Evolutionary conservation across 2,329 filamentous ascomycete genomes (phyloP), one percentile per base, ranked within the genome.

Genomic region (Incumbomyces lentus): DNA sequence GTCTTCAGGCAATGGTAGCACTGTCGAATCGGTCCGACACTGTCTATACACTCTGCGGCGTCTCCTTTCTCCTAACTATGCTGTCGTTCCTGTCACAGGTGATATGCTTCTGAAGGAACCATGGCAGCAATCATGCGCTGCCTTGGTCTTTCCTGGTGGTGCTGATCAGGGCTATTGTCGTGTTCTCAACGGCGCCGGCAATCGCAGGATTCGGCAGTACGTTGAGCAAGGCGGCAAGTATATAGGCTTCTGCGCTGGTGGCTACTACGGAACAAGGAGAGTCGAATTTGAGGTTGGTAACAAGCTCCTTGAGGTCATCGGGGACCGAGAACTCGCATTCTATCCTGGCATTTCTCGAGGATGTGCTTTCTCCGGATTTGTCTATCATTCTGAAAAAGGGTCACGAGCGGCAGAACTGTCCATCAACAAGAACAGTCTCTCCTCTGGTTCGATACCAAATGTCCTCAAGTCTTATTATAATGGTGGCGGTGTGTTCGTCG

Each of bases 251-350:
- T 98, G 92, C 62, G 92, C 92, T 2, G 92, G 92, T 4, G 92
- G 84, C 10, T 98, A 98, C 67, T 98, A 95, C 59, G 92, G 84
- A 17, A 81, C 75, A 54, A 71, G 74, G 33, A 75, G 73, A 52
- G 95, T 90, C 61, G 92, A 98, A 63, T 98, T 96, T 53, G 90
- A 96, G 66, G 81, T 92, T 11, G 87, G 88, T 2, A 80, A 92
- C 60, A 76, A 75, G 54, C 74, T 76, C 1, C 75, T 96, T 68
- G 86, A 94, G 60, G 90, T 98, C 2, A 69, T 94, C 22, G 92
- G 92, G 0, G 74, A 81, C 38, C 75, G 92, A 33, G 92, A 98
- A 62, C 70, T 98, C 42, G 82, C 70, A 0, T 95, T 98, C 68
- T 98, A 85, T 60, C 88, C 89, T 0, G 90, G 88, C 0, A 81